Percentiles rank a stretch among this genome's conserved stretches.
Evolutionary conservation across 805 yeast genomes (phyloP).

Genomic region (Candida ficus): DNA sequence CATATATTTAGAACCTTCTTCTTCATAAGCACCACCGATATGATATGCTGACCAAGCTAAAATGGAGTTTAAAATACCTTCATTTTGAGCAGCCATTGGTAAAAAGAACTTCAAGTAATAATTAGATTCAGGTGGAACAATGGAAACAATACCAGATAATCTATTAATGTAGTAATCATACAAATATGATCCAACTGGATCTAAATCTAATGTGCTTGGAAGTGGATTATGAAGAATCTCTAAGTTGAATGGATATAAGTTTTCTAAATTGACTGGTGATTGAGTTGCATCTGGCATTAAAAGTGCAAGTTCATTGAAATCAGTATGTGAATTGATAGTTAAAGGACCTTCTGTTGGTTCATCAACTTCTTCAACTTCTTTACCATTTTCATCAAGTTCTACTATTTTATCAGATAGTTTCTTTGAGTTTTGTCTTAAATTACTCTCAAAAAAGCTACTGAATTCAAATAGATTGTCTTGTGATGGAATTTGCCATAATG

Average conservation of each 20-base stretch:
- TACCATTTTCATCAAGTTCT: conserved; percentile 8
- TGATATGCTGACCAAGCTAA: conserved; percentile 52
- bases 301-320: not conserved
- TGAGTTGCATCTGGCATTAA: not conserved
- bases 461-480: conserved; percentile 17
- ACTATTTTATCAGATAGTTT: conserved; percentile 15
- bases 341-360: conserved; percentile 5
- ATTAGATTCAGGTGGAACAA: conserved; percentile 44
- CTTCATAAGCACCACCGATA: conserved; percentile 31
- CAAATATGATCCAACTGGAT: conserved; percentile 37
- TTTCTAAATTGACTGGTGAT: conserved; percentile 8
- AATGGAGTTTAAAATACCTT: conserved; percentile 44
- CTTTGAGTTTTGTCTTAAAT: conserved; percentile 16
- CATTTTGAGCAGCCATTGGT: conserved; percentile 45
- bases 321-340: conserved; percentile 5
- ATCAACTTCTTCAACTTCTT: not conserved
- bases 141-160: conserved; percentile 42
- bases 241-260: conserved; percentile 13
- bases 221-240: conserved; percentile 17
- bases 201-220: conserved; percentile 28
- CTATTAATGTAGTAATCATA: conserved; percentile 46
- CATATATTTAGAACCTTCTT: conserved; percentile 45
- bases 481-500: conserved; percentile 13
- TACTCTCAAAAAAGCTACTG: conserved; percentile 23
- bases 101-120: conserved; percentile 48